Evolutionary conservation across 2,329 filamentous ascomycete species (phyloP).

Genomic region (Neofusicoccum kwambonambiense): DNA sequence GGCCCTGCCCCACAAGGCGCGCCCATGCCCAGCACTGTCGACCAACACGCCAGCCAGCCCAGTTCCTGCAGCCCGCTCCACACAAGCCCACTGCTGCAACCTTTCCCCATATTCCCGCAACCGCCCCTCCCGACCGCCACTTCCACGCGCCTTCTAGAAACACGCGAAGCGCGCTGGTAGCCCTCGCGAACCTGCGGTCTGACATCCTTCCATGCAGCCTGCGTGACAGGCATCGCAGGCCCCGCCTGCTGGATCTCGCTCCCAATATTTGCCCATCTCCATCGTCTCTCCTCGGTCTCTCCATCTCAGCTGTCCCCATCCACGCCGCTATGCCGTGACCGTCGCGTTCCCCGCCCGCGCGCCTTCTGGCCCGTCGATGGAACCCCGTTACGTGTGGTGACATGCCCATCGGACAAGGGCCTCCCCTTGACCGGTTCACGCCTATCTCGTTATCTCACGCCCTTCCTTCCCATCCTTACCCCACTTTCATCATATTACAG

Average conservation of each 20-base stretch:
- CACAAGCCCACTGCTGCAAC: background rate
- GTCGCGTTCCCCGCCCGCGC: no score
- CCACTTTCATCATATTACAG: constrained; percentile 7
- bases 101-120: constrained; percentile 14
- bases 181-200: background rate
- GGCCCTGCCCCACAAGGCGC: background rate
- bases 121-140: background rate
- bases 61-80: background rate
- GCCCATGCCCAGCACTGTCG: background rate
- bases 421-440: constrained; percentile 1
- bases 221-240: background rate
- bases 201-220: background rate
- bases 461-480: background rate
- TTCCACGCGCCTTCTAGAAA: constrained; percentile 8
- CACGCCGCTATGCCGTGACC: background rate
- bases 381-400: background rate
- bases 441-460: background rate
- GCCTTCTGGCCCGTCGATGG: background rate
- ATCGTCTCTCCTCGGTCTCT: background rate
- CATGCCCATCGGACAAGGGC: background rate
- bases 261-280: no score
- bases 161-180: no score
- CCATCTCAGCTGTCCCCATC: background rate
- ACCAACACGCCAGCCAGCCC: background rate
- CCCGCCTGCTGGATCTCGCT: background rate